Base-by-base conservation (phyloP, 306 rosid genomes). In the Rosa chinensis region DNA sequence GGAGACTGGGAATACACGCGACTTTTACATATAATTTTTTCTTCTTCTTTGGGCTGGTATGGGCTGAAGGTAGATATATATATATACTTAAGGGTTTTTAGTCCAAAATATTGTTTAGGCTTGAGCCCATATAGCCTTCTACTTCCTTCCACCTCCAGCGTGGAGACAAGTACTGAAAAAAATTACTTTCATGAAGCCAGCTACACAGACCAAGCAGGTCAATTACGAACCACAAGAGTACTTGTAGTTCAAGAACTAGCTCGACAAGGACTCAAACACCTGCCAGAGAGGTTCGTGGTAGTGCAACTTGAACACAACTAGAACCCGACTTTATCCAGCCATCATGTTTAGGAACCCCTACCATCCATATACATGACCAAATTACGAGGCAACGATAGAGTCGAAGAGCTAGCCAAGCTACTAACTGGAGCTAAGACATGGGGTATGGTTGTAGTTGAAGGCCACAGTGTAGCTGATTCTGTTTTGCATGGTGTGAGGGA, bases 221-320 rank as follows among this genome's bases (percentile, higher is more conserved):
- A 40, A 12, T 14, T 55, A 55, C 12, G 77, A 74, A 74, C 66
- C 20, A 9, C 76, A 3, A 55, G 21, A 25, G 52, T 74, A 20
- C 67, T 53, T 1, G 52, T 21, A 44, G 67, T 74, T 74, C 77
- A 74, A 74, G 77, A 73, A 73, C 66, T 55, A 28, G 77, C 67
- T 56, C 52, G 23, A 9, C 39, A 16, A 4, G 42, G 77, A 1
- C 8, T 56, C 52, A 55, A 74, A 6, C 52, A 56, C 39, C 23
- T 74, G 23, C 55, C 69, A 2, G 2, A 74, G 53, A 74, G 78
- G 39, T 74, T 74, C 40, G 3, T 13, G 25, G 16, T 0, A 20
- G 21, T 11, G 50, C 12, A 52, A 6, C 35, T 1, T 18, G 12
- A 50, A 37, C 10, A 35, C 11, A 4, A 72, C 52, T 3, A 8